Evolutionary conservation across 1,284 basidiomycete species (phyloP).

Genomic region (Microbotryum scabiosae): DNA sequence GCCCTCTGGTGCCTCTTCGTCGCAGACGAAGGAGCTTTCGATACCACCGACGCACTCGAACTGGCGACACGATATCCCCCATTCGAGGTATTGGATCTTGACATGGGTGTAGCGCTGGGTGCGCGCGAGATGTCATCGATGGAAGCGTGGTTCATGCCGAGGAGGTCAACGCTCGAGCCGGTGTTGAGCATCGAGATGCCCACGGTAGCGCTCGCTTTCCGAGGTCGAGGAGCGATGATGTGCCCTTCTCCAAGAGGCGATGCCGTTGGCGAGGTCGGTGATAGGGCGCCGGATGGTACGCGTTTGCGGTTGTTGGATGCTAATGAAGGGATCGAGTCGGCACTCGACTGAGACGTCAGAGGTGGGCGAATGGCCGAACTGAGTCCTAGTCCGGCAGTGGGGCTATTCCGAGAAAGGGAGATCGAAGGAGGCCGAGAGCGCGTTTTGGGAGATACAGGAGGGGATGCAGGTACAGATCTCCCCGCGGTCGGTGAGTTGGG

Average conservation of each 20-base stretch:
- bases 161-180: neutral
- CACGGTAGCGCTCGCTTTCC: conserved; percentile 29
- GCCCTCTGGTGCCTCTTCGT: conserved; percentile 5
- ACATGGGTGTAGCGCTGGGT: neutral
- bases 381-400: neutral
- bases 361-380: neutral
- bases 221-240: conserved; percentile 1
- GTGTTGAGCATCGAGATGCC: conserved; percentile 15
- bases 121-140: neutral
- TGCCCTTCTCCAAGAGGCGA: neutral
- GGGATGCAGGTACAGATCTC: too few relatives aligned
- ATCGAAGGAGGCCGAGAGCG: neutral
- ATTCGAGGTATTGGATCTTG: neutral
- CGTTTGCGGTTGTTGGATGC: too few relatives aligned
- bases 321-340: neutral
- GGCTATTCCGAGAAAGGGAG: neutral
- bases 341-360: neutral
- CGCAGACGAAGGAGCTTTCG: neutral
- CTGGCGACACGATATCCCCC: neutral
- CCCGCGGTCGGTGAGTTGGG: too few relatives aligned
- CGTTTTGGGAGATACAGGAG: too few relatives aligned
- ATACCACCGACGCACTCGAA: neutral
- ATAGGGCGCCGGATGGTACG: neutral
- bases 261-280: neutral
- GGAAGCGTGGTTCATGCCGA: neutral